A percentile compares a stretch with the other conserved stretches of the same genome.
Conservation (phyloP, 768 basidiomycete genomes). For the Zangia roseola region DNA sequence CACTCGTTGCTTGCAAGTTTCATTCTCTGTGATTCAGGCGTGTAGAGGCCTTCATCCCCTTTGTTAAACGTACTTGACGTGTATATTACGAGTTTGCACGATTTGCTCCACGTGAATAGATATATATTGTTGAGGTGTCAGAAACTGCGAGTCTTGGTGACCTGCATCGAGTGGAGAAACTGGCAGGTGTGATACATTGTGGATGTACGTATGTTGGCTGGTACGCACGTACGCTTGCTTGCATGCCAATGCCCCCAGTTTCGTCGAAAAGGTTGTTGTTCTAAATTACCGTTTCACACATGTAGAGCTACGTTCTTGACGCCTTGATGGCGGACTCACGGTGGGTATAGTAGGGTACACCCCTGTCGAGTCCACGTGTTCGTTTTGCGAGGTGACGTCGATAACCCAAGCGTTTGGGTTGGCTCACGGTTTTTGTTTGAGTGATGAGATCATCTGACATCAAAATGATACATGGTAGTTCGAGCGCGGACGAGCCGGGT, state of each 20-base stretch:
- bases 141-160: too few relatives aligned
- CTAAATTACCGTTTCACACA: conserved; percentile 20
- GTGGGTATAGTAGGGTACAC: conserved; percentile 26
- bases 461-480: neutral
- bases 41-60: neutral
- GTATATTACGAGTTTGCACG: conserved; percentile 3
- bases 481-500: conserved; percentile 1
- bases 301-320: neutral
- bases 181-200: too few relatives aligned
- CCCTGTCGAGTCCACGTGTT: neutral
- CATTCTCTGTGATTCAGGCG: neutral
- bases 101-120: neutral
- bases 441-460: neutral
- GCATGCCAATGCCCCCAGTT: neutral
- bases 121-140: neutral
- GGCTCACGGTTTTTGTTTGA: neutral
- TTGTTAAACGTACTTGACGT: neutral
- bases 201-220: too few relatives aligned
- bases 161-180: too few relatives aligned
- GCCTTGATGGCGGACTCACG: conserved; percentile 11
- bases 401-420: neutral
- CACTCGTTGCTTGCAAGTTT: conserved; percentile 6
- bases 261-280: conserved; percentile 8
- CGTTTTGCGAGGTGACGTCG: conserved; percentile 12
- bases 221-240: neutral